Evolutionary conservation across 441 rosid species (phyloP).

Genomic region (Mallotus japonicus): DNA sequence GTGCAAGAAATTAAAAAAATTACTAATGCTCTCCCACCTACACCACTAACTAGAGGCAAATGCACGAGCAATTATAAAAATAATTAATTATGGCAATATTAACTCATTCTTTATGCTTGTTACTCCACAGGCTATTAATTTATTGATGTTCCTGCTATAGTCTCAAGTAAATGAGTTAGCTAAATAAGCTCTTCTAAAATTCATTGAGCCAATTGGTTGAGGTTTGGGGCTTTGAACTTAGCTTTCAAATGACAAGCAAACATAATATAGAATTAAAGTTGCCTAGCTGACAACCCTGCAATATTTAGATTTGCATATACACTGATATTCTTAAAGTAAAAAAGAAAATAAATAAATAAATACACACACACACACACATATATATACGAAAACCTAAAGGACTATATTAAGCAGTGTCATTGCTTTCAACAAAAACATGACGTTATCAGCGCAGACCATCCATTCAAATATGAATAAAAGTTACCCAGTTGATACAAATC

Average conservation of each 20-base stretch:
- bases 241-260: conserved; percentile 10
- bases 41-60: not conserved
- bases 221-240: not conserved
- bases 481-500: not conserved
- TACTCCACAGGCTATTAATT: not conserved
- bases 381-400: not conserved
- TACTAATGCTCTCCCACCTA: not conserved
- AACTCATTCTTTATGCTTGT: not conserved
- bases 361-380: too few relatives aligned
- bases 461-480: not conserved
- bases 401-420: not conserved
- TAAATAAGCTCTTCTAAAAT: not conserved
- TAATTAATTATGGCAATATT: not conserved
- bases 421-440: not conserved
- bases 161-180: not conserved
- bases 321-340: not conserved
- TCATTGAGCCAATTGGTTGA: not conserved
- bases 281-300: not conserved
- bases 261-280: not conserved
- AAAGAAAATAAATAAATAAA: not conserved
- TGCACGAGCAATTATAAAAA: not conserved
- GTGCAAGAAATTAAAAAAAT: not conserved
- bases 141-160: not conserved
- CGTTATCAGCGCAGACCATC: not conserved
- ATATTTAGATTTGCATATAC: not conserved